Evolutionary conservation across 2,329 filamentous ascomycete genomes (phyloP).

Genomic region (Claviceps citrina): DNA sequence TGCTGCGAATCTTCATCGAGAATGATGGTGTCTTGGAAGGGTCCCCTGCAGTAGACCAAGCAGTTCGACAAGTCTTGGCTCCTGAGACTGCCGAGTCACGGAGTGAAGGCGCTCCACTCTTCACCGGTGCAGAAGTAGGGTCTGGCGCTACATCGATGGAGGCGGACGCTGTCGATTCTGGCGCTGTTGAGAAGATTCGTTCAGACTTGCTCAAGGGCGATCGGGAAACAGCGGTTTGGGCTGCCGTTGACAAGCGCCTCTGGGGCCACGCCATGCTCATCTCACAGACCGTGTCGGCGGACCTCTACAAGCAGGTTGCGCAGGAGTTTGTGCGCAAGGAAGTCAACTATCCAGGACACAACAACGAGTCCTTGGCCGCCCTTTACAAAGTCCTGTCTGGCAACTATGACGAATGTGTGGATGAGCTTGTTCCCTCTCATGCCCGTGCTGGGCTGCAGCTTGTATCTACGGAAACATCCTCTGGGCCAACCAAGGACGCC

Average conservation of each 20-base stretch:
- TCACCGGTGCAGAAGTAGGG: conserved; percentile 13
- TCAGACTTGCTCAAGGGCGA: conserved; percentile 63
- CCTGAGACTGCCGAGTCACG: conserved; percentile 27
- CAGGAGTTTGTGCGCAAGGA: conserved; percentile 94
- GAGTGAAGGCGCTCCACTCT: conserved; percentile 9
- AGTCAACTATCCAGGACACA: conserved; percentile 65
- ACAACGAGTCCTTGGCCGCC: conserved; percentile 76
- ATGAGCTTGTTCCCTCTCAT: conserved; percentile 86
- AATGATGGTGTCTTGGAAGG: conserved; percentile 72
- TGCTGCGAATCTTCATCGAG: conserved; percentile 68
- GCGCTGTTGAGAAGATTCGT: conserved; percentile 56
- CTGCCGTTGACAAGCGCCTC: conserved; percentile 77
- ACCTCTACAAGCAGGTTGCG: conserved; percentile 81
- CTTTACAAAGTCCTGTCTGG: conserved; percentile 89
- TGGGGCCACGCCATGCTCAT: conserved; percentile 96
- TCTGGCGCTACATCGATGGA: conserved; percentile 24
- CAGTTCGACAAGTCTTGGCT: conserved; percentile 59
- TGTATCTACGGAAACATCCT: conserved; percentile 55
- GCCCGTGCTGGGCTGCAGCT: conserved; percentile 85
- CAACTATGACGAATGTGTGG: conserved; percentile 85
- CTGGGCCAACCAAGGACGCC: conserved; percentile 51
- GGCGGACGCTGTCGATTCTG: conserved; percentile 53
- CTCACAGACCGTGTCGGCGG: conserved; percentile 59
- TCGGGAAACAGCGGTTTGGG: conserved; percentile 82
- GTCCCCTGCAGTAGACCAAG: conserved; percentile 52